Percentiles rank a stretch among this genome's conserved stretches.
phyloP scores from a whole-genome alignment of 2,329 filamentous ascomycete genomes.

The Hyphodiscus sp. region DNA sequence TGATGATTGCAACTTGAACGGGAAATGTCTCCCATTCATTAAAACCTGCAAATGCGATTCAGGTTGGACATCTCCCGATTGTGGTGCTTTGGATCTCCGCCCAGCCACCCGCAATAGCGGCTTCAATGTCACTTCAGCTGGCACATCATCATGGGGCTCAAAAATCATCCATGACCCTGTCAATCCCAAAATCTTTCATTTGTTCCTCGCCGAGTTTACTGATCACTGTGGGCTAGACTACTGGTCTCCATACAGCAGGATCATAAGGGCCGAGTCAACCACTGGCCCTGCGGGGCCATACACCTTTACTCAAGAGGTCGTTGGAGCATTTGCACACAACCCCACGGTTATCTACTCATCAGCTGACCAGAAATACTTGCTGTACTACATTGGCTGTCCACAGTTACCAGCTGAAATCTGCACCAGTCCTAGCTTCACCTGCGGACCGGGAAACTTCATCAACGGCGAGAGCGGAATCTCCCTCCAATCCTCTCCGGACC shows the following conservation, averaged over 20 bases:
- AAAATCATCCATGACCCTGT: conserved; percentile 38
- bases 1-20: conserved; percentile 35
- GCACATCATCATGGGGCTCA: conserved; percentile 43
- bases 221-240: conserved; percentile 39
- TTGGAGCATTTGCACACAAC: conserved; percentile 40
- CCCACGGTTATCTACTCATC: conserved; percentile 39
- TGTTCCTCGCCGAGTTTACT: conserved; percentile 40
- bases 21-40: conserved; percentile 26
- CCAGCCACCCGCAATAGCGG: conserved; percentile 36
- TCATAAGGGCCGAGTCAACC: conserved; percentile 40
- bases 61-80: conserved; percentile 39
- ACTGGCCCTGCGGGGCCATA: conserved; percentile 40
- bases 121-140: conserved; percentile 38
- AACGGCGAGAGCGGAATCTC: conserved; percentile 8
- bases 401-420: conserved; percentile 13
- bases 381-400: conserved; percentile 37
- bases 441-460: conserved; percentile 7
- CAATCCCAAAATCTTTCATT: conserved; percentile 36
- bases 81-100: conserved; percentile 38
- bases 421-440: conserved; percentile 18
- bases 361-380: conserved; percentile 36
- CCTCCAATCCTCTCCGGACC: conserved; percentile 4
- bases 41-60: conserved; percentile 30
- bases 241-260: conserved; percentile 41
- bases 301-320: conserved; percentile 34